Evolutionary conservation across 371 early-diverging fungal genomes (phyloP), one percentile per base, ranked within the genome.

Genomic region (Mortierella sp.): DNA sequence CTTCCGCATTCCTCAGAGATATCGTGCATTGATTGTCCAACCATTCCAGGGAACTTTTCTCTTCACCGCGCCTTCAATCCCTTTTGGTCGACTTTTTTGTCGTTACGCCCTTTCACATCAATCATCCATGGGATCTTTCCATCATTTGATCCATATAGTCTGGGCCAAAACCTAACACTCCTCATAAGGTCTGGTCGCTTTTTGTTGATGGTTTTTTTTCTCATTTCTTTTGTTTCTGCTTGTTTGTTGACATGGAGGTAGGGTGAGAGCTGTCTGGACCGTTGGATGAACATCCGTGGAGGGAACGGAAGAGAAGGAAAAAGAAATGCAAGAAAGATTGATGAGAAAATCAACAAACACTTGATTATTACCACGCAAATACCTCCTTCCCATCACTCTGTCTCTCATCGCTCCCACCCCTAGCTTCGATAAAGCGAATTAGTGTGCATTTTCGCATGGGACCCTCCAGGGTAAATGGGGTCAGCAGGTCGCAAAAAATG

Each of bases 331-430:
- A 1, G 58, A 58, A 58, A 19, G 22, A 34, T 58, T 34, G 34
- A 34, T 58, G 16, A 19, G 29, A n/a, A n/a, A n/a, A n/a, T n/a
- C n/a, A n/a, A n/a, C n/a, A n/a, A n/a, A n/a, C n/a, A n/a, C n/a
- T n/a, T n/a, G n/a, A n/a, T n/a, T 31, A 34, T 58, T 58, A 58
- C 58, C 58, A 58, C 58, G 58, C 37, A 55, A 14, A 34, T 13
- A 31, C 58, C 58, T 34, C 19, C 58, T 58, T 34, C 58, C 58
- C 34, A 31, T 19, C 34, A n/a, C 58, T 4, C 19, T 16, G 14
- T 34, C 31, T 58, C 34, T 16, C 52, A 45, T 29, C 50, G 5
- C 22, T 19, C 47, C 45, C 22, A n/a, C n/a, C n/a, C n/a, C n/a
- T n/a, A n/a, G n/a, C n/a, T n/a, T n/a, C n/a, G n/a, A n/a, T n/a